Evolutionary conservation across 768 basidiomycete species (phyloP).

Genomic region (Paxillus involutus): DNA sequence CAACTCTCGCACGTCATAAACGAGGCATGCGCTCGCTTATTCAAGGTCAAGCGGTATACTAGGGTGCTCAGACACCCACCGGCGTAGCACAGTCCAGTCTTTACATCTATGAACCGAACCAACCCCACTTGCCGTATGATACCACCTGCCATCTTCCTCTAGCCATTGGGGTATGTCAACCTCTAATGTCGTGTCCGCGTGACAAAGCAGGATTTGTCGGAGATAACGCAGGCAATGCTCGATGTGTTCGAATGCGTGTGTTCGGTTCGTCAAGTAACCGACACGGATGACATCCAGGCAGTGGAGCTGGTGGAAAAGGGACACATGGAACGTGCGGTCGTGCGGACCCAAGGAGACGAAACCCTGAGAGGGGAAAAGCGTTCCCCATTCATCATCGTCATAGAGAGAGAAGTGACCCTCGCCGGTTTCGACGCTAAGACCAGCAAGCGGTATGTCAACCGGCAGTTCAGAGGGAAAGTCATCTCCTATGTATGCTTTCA

Average conservation of each 20-base stretch:
- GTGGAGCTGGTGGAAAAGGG: constrained; percentile 51
- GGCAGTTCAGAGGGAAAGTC: constrained; percentile 34
- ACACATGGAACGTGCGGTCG: constrained; percentile 32
- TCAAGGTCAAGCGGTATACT: constrained; percentile 22
- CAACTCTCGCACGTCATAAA: background rate
- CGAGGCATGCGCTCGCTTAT: background rate
- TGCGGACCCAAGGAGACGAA: constrained; percentile 35
- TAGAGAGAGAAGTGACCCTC: constrained; percentile 29
- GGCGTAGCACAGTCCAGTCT: constrained; percentile 33
- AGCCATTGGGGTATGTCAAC: constrained; percentile 27
- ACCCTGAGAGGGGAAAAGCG: constrained; percentile 32
- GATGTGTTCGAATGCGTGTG: constrained; percentile 29
- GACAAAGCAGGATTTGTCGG: constrained; percentile 37
- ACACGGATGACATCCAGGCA: constrained; percentile 41
- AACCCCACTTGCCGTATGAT: constrained; percentile 30
- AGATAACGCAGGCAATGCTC: constrained; percentile 41
- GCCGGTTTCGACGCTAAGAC: constrained; percentile 26
- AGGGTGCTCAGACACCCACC: constrained; percentile 27
- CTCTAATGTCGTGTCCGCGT: constrained; percentile 39
- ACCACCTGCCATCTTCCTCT: constrained; percentile 17
- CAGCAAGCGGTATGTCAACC: constrained; percentile 25
- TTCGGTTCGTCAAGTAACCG: constrained; percentile 24
- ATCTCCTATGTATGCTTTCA: constrained; percentile 28
- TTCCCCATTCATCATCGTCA: constrained; percentile 37
- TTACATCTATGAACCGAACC: constrained; percentile 32